Percentiles rank a stretch among this genome's conserved stretches.
phyloP scores from a whole-genome alignment of 2,329 filamentous ascomycete genomes.

The Orbilia javanica region DNA sequence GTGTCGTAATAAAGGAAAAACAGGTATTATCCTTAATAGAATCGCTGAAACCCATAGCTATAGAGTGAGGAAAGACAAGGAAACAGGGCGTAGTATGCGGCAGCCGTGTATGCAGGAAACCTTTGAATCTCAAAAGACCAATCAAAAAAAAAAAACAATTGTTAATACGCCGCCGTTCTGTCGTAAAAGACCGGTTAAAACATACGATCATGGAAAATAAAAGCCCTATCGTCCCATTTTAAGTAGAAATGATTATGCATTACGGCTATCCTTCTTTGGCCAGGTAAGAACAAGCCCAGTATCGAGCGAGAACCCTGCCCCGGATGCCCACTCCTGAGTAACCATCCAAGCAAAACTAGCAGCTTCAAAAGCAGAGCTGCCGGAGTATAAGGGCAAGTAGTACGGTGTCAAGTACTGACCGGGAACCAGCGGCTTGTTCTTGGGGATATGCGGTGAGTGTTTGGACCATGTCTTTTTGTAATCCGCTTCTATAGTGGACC shows the following conservation, averaged over 20 bases:
- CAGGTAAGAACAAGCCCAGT: constrained; percentile 48
- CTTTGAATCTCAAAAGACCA: neutral
- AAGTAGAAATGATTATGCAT: neutral
- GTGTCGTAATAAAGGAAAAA: neutral
- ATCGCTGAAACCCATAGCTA: constrained; percentile 14
- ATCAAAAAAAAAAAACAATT: constrained; percentile 1
- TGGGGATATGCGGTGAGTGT: constrained; percentile 29
- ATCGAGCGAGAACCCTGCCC: constrained; percentile 26
- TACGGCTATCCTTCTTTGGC: constrained; percentile 41
- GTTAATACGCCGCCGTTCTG: constrained; percentile 24
- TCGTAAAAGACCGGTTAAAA: constrained; percentile 10
- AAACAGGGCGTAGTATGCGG: neutral
- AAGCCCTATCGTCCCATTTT: neutral
- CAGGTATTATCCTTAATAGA: constrained; percentile 11
- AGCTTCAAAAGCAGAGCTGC: constrained; percentile 54
- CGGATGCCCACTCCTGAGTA: constrained; percentile 51
- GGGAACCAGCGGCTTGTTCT: constrained; percentile 24
- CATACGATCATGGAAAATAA: constrained; percentile 8
- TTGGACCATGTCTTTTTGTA: constrained; percentile 52
- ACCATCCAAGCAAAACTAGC: constrained; percentile 57
- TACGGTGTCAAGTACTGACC: constrained; percentile 54
- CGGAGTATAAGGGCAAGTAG: constrained; percentile 56
- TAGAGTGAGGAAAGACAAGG: neutral
- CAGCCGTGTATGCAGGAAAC: constrained; percentile 20
- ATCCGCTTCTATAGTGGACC: constrained; percentile 29